These are phyloP conservation scores for Wallacemonas sp. DNA, from an alignment of 208 protist genomes.

Conservation along the genomic window DNA sequence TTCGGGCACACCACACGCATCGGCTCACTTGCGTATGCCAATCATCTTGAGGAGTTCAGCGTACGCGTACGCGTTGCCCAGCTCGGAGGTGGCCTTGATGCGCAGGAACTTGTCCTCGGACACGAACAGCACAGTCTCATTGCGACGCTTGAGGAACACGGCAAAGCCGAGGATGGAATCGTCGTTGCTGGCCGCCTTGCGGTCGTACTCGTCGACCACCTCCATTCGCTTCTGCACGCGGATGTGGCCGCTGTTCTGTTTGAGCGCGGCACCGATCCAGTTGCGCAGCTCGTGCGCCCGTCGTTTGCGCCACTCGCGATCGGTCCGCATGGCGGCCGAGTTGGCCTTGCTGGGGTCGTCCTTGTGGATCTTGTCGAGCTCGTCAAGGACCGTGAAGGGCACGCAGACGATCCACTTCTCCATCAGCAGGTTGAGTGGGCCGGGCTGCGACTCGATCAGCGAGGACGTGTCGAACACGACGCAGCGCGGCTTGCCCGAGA, in stretches of 20 bases:
- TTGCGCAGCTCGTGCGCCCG: conserved; percentile 50
- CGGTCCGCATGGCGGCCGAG: conserved; percentile 4
- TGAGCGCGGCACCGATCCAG: conserved; percentile 50
- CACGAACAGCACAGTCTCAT: conserved; percentile 64
- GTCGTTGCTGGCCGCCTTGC: conserved; percentile 55
- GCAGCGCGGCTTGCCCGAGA: conserved; percentile 15
- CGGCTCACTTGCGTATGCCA: conserved; percentile 28
- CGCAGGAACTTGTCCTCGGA: conserved; percentile 82
- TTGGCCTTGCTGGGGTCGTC: conserved; percentile 17
- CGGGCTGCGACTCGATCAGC: conserved; percentile 49
- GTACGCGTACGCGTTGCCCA: conserved; percentile 54
- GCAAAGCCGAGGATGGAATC: conserved; percentile 85
- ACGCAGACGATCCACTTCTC: conserved; percentile 62
- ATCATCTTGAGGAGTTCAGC: conserved; percentile 39
- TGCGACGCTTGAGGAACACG: conserved; percentile 51
- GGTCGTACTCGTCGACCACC: conserved; percentile 59
- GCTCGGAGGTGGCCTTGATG: conserved; percentile 74
- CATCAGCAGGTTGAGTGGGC: conserved; percentile 51
- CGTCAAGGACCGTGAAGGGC: conserved; percentile 71
- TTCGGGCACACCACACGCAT: neutral
- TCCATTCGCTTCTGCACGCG: conserved; percentile 69
- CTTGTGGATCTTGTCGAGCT: conserved; percentile 75
- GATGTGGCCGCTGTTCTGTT: conserved; percentile 22
- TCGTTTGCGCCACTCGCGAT: conserved; percentile 31
- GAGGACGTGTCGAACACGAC: conserved; percentile 83